Evolutionary conservation across 441 rosid species (phyloP).

Genomic region (Croton setiger): DNA sequence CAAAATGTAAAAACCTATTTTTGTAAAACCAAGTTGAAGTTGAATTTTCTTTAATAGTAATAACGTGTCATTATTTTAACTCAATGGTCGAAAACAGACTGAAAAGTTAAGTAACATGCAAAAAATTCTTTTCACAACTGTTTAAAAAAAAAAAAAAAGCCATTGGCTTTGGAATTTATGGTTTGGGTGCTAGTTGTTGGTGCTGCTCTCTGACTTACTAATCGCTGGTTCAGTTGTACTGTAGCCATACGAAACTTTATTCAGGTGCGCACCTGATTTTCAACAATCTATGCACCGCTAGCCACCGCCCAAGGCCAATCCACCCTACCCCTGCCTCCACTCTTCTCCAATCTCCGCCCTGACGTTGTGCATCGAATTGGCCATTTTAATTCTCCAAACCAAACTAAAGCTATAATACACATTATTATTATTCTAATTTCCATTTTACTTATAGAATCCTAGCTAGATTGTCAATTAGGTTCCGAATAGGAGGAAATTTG

Average conservation of each 20-base stretch:
- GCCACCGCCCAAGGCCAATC: background rate
- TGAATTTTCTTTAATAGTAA: too few species aligned
- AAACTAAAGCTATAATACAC: too few species aligned
- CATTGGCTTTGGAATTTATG: background rate
- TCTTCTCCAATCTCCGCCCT: conserved; percentile 14
- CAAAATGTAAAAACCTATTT: too few species aligned
- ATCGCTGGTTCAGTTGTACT: background rate
- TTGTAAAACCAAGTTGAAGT: too few species aligned
- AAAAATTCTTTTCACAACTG: background rate
- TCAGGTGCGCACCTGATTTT: conserved; percentile 4
- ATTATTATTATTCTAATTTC: too few species aligned
- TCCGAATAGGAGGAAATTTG: too few species aligned
- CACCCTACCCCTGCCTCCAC: conserved; percentile 14
- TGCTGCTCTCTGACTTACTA: background rate
- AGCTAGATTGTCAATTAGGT: background rate
- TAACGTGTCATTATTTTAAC: too few species aligned
- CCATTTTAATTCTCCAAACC: background rate
- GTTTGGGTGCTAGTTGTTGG: too few species aligned
- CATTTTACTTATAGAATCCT: too few species aligned
- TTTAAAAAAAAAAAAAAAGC: background rate
- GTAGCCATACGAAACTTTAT: too few species aligned
- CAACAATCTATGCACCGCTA: conserved; percentile 20
- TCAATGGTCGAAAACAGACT: too few species aligned
- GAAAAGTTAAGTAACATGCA: too few species aligned
- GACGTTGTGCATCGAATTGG: background rate